Evolutionary conservation across 176 grass and related monocot species (phyloP).

Genomic region (Echinochloa phyllopogon): DNA sequence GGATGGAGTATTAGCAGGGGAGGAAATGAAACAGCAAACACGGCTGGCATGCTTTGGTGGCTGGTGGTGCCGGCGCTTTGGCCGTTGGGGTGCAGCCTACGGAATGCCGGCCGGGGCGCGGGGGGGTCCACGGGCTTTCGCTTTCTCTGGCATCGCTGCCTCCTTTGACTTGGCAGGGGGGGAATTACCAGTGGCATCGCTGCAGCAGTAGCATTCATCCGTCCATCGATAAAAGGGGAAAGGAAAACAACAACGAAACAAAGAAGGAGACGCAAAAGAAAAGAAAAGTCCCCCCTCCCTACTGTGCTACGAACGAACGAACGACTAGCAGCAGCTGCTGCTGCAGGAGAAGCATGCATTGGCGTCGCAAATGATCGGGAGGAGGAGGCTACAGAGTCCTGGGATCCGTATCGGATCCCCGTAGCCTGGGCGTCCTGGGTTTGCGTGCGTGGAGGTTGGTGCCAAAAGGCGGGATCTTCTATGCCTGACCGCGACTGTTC

Average conservation of each 20-base stretch:
- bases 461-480: conserved; percentile 79
- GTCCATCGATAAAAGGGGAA: conserved; percentile 50
- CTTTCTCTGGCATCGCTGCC: conserved; percentile 82
- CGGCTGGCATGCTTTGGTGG: conserved; percentile 19
- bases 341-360: neutral
- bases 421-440: conserved; percentile 8
- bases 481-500: conserved; percentile 78
- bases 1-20: neutral
- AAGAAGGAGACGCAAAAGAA: conserved; percentile 14
- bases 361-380: neutral
- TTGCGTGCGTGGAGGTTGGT: conserved; percentile 55
- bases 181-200: conserved; percentile 47
- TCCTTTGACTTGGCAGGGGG: conserved; percentile 77
- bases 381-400: conserved; percentile 29
- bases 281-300: conserved; percentile 22
- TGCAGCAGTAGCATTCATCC: neutral
- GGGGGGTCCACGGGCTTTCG: conserved; percentile 66
- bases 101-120: conserved; percentile 47
- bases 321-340: neutral
- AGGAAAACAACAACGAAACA: conserved; percentile 30
- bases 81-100: conserved; percentile 54
- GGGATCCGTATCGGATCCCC: conserved; percentile 54
- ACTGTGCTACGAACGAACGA: neutral
- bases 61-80: conserved; percentile 55
- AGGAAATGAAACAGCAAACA: conserved; percentile 9